A percentile compares a stretch with the other conserved stretches of the same genome.
Evolutionary conservation across 768 basidiomycete species (phyloP).

Genomic region (Mycena galopus): DNA sequence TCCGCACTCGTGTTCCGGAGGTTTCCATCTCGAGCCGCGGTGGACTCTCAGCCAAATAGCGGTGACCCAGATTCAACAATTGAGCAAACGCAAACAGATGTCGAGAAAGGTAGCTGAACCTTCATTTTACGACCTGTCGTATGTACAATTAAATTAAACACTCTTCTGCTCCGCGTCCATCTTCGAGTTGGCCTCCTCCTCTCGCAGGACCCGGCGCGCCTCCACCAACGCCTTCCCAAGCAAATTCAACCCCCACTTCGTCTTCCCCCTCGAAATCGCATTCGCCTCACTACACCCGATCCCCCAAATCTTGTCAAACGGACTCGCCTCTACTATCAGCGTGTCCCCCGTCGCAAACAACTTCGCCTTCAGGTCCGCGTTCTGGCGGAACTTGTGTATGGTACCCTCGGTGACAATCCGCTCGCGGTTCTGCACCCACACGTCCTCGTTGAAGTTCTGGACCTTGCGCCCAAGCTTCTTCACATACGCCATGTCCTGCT

Average conservation of each 20-base stretch:
- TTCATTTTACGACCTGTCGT: too few species aligned
- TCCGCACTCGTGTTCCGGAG: constrained; percentile 7
- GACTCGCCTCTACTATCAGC: constrained; percentile 69
- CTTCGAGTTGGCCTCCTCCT: constrained; percentile 40
- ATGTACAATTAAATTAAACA: not conserved
- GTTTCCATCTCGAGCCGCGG: not conserved
- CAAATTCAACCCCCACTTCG: constrained; percentile 71
- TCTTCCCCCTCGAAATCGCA: constrained; percentile 52
- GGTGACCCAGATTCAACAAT: not conserved
- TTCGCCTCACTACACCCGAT: constrained; percentile 67
- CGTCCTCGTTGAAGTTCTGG: constrained; percentile 58
- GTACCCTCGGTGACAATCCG: constrained; percentile 68
- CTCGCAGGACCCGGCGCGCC: constrained; percentile 51
- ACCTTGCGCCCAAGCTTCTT: constrained; percentile 70
- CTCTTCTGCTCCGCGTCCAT: not conserved
- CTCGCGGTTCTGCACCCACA: constrained; percentile 61
- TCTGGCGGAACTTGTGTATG: constrained; percentile 67
- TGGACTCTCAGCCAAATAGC: not conserved
- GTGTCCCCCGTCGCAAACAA: constrained; percentile 63
- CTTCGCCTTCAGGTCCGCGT: constrained; percentile 53
- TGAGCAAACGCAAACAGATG: not conserved
- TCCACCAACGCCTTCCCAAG: constrained; percentile 63
- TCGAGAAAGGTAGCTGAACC: not conserved
- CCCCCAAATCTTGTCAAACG: constrained; percentile 73
- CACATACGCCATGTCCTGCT: constrained; percentile 54